Base-by-base conservation (phyloP, 805 yeast species). In the Nakazawaea populi region DNA sequence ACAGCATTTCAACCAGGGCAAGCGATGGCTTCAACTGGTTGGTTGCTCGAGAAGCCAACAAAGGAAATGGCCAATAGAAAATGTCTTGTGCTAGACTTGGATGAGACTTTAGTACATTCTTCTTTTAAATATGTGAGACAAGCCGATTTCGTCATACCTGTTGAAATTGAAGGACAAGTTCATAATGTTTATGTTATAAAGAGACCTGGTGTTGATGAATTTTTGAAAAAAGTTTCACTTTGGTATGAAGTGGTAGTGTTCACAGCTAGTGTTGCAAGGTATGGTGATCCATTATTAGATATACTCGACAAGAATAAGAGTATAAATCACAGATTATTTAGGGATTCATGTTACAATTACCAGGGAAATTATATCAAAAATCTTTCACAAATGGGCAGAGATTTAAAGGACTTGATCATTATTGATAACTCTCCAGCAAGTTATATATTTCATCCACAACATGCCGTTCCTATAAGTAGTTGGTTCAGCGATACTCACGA, bases 401-500 rank as follows among this genome's bases (percentile, higher is more conserved):
- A 97, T 2, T 72, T 94, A 55, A 71, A 78, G 51, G 96, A 90
- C 57, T 73, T 87, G 42, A 90, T 94, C 52, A 94, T 94, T 57
- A 82, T 94, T 56, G 99, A 94, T 72, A 94, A 94, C 68, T 91
- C 98, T 2, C 98, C 99, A 1, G 96, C 98, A 3, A 89, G 97
- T n/a, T 94, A 94, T 68, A 84, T 92, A 51, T 88, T 94, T 75
- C 98, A 94, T 65, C 99, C 99, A 24, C 96, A 89, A 67, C 97
- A 94, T 71, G 96, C 98, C 7, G 86, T 94, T 31, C 99, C 99
- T 28, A 88, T 94, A 31, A 88, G 96, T 57, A 85, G 94, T 66
- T 94, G 99, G 99, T 94, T 94, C 74, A 88, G 96, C 58, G 99
- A 94, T 69, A 83, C 94, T 31, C 99, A 94, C 67, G 99, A 94